These are phyloP conservation scores for Myotisia sp. DNA, from an alignment of 2,329 filamentous ascomycete genomes.

Conservation along the genomic window DNA sequence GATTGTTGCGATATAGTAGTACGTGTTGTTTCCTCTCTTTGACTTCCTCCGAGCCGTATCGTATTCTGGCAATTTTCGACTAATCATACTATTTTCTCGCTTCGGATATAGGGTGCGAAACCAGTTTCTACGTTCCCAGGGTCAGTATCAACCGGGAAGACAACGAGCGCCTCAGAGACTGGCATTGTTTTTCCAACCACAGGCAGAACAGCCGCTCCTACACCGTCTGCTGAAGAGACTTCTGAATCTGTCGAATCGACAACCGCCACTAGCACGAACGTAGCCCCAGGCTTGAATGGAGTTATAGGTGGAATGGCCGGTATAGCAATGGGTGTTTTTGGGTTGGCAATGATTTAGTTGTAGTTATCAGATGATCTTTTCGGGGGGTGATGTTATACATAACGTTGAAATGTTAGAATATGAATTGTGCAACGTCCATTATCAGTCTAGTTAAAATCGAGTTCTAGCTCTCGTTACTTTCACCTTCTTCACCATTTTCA, in stretches of 20 bases:
- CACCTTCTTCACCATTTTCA: not conserved
- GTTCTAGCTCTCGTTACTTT: not conserved
- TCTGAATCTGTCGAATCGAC: not conserved
- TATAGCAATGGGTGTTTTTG: not conserved
- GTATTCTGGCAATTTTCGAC: no score
- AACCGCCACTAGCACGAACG: not conserved
- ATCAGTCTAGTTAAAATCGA: not conserved
- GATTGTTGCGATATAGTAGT: slow-evolving; percentile 7
- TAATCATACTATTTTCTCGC: not conserved
- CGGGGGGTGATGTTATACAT: not conserved
- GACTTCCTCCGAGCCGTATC: no score
- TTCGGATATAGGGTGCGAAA: not conserved
- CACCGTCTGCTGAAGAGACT: not conserved
- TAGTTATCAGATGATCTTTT: no score
- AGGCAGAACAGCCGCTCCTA: not conserved
- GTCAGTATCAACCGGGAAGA: no score
- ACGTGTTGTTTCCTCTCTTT: no score
- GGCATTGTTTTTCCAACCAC: no score
- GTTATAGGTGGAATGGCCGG: not conserved
- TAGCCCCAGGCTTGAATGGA: not conserved
- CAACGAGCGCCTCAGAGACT: no score
- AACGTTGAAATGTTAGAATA: not conserved
- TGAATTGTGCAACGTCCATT: not conserved
- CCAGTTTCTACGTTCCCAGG: not conserved
- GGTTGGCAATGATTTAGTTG: not conserved